These are phyloP conservation scores for Mediolabrus comicus DNA, from an alignment of 108 stramenopile genomes.

Conservation along the genomic window DNA sequence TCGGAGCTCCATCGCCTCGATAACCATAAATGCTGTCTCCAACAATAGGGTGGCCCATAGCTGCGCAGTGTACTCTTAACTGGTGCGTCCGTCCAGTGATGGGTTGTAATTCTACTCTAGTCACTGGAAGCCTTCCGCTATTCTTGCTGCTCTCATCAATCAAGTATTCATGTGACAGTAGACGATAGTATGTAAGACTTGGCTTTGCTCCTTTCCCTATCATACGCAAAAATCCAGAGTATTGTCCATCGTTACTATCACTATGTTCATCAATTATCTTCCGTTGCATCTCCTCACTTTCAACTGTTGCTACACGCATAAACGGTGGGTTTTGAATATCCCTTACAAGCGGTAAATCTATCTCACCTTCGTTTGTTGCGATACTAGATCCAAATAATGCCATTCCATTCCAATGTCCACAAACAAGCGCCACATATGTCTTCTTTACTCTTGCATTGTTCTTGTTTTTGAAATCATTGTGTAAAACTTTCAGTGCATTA, in stretches of 20 bases:
- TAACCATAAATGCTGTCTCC: slow-evolving; percentile 78
- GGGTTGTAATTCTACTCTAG: slow-evolving; percentile 54
- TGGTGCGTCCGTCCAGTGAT: slow-evolving; percentile 80
- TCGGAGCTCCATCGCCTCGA: slow-evolving; percentile 35
- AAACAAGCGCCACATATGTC: slow-evolving; percentile 30
- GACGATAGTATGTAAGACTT: slow-evolving; percentile 48
- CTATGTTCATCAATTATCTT: slow-evolving; percentile 2
- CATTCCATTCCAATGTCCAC: slow-evolving; percentile 22
- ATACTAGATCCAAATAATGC: neutral
- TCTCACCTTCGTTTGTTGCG: slow-evolving; percentile 57
- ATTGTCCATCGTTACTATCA: slow-evolving; percentile 41
- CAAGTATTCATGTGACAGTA: slow-evolving; percentile 51
- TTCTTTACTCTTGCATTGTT: slow-evolving; percentile 12
- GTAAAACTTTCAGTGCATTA: slow-evolving; percentile 48
- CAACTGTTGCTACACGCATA: slow-evolving; percentile 62
- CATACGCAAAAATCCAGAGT: slow-evolving; percentile 60
- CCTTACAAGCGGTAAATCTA: slow-evolving; percentile 67
- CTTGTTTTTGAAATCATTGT: slow-evolving; percentile 56
- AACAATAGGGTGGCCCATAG: slow-evolving; percentile 73
- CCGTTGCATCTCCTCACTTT: slow-evolving; percentile 1
- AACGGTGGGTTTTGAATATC: slow-evolving; percentile 68
- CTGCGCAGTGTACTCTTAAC: slow-evolving; percentile 78
- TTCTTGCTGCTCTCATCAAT: slow-evolving; percentile 3
- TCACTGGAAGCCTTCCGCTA: slow-evolving; percentile 34
- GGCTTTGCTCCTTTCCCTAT: slow-evolving; percentile 56